Evolutionary conservation across 208 protist genomes (phyloP), one percentile per base, ranked within the genome.

Genomic region (Acanthamoeba castellanii): DNA sequence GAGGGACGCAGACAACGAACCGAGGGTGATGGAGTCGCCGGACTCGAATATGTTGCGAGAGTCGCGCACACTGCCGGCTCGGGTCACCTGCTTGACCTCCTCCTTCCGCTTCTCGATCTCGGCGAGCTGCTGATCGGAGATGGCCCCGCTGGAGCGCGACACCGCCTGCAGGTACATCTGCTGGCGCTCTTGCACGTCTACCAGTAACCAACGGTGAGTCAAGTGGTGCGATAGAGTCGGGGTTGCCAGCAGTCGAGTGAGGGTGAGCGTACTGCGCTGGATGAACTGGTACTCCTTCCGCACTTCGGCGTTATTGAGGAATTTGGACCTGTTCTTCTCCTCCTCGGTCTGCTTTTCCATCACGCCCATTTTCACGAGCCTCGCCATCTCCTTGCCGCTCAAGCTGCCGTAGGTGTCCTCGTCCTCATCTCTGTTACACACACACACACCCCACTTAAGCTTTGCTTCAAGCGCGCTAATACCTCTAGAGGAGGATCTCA

Each of bases 91-190:
- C 87, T 92, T 92, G 25, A 92, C 34, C 11, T 92, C 87, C 32
- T 92, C 87, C 66, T 92, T 92, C 59, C 66, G 22, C 66, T 92
- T 92, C 61, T 92, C 66, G 52, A 92, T 70, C 87, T 92, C 66
- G 37, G 64, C 57, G 20, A 92, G 87, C 87, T 76, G 87, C n/a
- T 76, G 87, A 9, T 88, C 81, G 42, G 81, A 88, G 20, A 88
- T 88, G 14, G 61, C 13, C 25, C n/a, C 37, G 66, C 87, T 92
- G 13, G 87, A 92, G 45, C 87, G 57, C 14, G 64, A 78, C 45
- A 76, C 66, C 6, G 87, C 87, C 37, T 74, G 64, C 6, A 92
- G 87, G 66, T 92, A 92, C 57, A 92, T 92, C 32, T 76, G 87
- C 87, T 92, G 64, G 2, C 66, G 57, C 61, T 78, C 87, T 42